Conservation (phyloP, 1,139 yeast genomes). For the Kurtzmaniella quercitrusa region DNA sequence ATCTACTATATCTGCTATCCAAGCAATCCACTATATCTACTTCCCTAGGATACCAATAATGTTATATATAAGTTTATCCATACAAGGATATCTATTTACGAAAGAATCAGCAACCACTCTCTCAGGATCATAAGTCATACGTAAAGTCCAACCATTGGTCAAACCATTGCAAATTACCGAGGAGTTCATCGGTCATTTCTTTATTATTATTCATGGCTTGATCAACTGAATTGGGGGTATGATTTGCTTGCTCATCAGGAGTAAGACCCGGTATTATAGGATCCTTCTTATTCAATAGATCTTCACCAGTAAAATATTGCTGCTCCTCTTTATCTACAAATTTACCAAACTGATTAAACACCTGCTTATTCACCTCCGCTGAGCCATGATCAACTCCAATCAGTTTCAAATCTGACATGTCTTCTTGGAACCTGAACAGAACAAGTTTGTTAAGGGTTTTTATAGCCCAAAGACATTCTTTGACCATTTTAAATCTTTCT, state of each 20-base stretch:
- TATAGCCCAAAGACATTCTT: conserved; percentile 62
- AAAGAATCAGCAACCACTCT: background rate
- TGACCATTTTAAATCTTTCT: conserved; percentile 53
- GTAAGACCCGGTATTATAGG: background rate
- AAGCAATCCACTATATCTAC: no score
- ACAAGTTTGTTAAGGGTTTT: conserved; percentile 53
- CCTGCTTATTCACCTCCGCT: conserved; percentile 47
- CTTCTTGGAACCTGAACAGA: conserved; percentile 41
- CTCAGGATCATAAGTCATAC: conserved; percentile 14
- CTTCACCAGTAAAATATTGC: conserved; percentile 2
- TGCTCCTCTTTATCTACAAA: conserved; percentile 9
- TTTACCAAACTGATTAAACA: conserved; percentile 44
- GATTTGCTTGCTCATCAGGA: background rate
- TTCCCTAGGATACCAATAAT: no score
- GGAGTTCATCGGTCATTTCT: conserved; percentile 17
- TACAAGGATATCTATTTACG: no score
- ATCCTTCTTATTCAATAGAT: background rate
- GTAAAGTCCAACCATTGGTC: conserved; percentile 45
- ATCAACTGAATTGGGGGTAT: background rate
- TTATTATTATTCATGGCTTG: conserved; percentile 3
- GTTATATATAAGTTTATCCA: no score
- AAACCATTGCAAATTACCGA: conserved; percentile 53
- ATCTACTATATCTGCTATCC: no score
- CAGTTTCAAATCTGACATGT: conserved; percentile 28
- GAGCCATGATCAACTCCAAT: conserved; percentile 58